phyloP scores from a whole-genome alignment of 352 stramenopile species.

The Pythium brassicae region DNA sequence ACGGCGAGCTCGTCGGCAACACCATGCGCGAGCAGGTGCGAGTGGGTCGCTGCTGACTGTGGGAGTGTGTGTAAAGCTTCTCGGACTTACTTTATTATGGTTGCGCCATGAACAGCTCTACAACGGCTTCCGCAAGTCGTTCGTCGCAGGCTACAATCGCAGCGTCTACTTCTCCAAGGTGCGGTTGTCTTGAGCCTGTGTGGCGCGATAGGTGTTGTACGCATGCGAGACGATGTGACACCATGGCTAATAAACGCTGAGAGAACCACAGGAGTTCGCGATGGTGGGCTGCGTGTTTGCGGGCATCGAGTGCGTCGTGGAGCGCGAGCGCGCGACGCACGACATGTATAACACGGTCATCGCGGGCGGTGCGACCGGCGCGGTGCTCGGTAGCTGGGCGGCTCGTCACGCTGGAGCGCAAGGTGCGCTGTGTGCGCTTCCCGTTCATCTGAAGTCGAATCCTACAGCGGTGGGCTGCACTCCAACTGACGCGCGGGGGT shows the following conservation, averaged over 20 bases:
- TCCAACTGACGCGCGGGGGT: background rate
- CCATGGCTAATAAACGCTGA: too few species aligned
- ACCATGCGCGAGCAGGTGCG: constrained; percentile 82
- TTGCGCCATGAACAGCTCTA: constrained; percentile 43
- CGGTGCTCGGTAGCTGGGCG: constrained; percentile 61
- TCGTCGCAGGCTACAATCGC: constrained; percentile 67
- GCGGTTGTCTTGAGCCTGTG: background rate
- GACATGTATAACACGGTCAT: constrained; percentile 79
- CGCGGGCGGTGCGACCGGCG: constrained; percentile 63
- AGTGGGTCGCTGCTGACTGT: background rate
- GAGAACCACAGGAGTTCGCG: constrained; percentile 65
- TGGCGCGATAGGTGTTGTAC: background rate
- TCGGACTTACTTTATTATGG: too few species aligned
- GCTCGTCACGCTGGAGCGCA: constrained; percentile 57
- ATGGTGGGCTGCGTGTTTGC: constrained; percentile 79
- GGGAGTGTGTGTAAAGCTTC: background rate
- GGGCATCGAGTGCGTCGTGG: constrained; percentile 78
- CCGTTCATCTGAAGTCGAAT: too few species aligned
- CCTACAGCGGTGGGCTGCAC: too few species aligned
- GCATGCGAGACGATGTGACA: too few species aligned
- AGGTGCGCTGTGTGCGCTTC: constrained; percentile 25
- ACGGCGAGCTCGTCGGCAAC: constrained; percentile 79
- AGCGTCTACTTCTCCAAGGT: constrained; percentile 87
- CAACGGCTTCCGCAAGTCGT: constrained; percentile 82
- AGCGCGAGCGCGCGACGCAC: constrained; percentile 71